Evolutionary conservation across 257 asterid species (phyloP).

Genomic region (Solanum peruvianum): DNA sequence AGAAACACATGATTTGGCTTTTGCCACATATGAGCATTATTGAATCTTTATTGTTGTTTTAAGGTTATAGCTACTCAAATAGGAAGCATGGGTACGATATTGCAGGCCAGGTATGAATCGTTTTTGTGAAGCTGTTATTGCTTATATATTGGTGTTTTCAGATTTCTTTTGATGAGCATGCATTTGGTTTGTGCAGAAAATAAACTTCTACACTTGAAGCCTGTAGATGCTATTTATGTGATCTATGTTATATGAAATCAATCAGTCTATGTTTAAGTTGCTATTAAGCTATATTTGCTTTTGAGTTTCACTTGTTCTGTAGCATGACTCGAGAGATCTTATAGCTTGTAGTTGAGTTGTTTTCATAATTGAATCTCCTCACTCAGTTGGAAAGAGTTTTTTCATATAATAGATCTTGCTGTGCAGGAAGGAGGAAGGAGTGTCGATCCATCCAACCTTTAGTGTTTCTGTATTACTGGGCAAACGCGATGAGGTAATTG

Average conservation of each 20-base stretch:
- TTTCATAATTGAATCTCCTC: not conserved
- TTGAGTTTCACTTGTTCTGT: not conserved
- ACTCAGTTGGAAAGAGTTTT: not conserved
- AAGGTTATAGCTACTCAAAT: conserved; percentile 91
- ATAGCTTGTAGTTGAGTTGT: not conserved
- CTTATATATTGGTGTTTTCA: not conserved
- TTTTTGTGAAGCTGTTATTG: not conserved
- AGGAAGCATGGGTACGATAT: conserved; percentile 91
- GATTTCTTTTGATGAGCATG: not conserved
- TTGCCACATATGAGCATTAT: not conserved
- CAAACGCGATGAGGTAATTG: conserved; percentile 73
- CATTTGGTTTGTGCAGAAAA: not conserved
- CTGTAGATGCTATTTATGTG: not conserved
- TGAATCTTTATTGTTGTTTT: not conserved
- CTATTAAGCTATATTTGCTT: not conserved
- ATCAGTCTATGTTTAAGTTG: not conserved
- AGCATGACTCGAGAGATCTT: not conserved
- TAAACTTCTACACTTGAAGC: not conserved
- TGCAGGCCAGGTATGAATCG: conserved; percentile 62
- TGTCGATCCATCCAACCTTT: conserved; percentile 60
- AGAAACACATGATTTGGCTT: not conserved
- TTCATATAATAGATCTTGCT: not conserved
- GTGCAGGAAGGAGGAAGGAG: conserved; percentile 83
- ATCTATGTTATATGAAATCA: not conserved
- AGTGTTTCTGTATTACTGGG: conserved; percentile 65